These are phyloP conservation scores for Mycena alexandri DNA, from an alignment of 768 basidiomycete genomes.

Conservation along the genomic window DNA sequence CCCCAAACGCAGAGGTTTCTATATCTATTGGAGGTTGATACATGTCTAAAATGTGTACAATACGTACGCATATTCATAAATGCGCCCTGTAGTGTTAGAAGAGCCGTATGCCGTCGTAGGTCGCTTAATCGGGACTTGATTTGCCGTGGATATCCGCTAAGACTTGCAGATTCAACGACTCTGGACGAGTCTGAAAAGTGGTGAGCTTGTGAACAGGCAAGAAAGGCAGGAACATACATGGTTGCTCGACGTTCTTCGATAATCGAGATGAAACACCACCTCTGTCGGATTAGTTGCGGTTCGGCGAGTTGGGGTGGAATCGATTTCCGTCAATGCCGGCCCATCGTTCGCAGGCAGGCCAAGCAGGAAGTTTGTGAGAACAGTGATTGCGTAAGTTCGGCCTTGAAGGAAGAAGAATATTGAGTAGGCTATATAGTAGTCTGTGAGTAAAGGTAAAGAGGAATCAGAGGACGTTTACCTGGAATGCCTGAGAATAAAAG, in stretches of 20 bases:
- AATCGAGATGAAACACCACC: conserved; percentile 4
- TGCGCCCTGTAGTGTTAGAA: too few species aligned
- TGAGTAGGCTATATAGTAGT: neutral
- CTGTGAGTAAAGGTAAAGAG: neutral
- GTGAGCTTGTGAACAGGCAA: neutral
- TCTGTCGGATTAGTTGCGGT: neutral
- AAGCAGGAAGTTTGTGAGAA: conserved; percentile 17
- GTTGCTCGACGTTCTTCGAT: neutral
- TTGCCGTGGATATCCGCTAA: neutral
- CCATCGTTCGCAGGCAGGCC: neutral
- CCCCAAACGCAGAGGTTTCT: too few species aligned
- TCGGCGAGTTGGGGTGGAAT: neutral
- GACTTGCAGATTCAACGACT: conserved; percentile 12
- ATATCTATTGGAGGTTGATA: too few species aligned
- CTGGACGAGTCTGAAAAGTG: neutral
- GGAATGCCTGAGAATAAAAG: neutral
- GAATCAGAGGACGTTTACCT: neutral
- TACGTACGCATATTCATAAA: too few species aligned
- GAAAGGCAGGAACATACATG: neutral
- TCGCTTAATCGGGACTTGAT: neutral
- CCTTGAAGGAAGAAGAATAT: conserved; percentile 19
- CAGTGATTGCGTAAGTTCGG: conserved; percentile 7
- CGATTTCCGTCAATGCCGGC: neutral
- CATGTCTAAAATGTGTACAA: too few species aligned
- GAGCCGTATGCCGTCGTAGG: neutral